Base-by-base conservation (phyloP, 345 rosid species). In the Chamaenerion angustifolium region DNA sequence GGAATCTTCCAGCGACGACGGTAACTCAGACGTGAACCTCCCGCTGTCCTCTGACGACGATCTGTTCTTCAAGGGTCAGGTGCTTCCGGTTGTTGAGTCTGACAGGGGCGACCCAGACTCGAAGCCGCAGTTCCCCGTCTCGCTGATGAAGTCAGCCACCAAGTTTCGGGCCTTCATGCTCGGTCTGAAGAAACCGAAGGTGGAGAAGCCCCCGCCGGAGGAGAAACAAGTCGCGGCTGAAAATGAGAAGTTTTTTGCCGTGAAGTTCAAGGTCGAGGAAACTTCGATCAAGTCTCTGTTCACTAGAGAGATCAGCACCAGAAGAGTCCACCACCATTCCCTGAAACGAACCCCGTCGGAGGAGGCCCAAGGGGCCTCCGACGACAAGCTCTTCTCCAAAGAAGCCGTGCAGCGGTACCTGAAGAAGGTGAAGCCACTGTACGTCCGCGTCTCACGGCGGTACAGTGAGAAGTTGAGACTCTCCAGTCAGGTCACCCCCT, bases 381-480 rank as follows among this genome's bases (percentile, higher is more conserved):
- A 63, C 48, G 67, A 67, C 43, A 68, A 64, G 60, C 57, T 35
- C 18, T 78, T 85, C 61, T 64, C 88, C 0, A 77, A 68, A 47
- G 76, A 78, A 21, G 79, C 71, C 64, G 68, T 92, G 88, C 89
- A 85, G 17, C 83, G 83, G 46, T 92, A 92, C 45, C 48, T 92
- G 45, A 84, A 84, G 69, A 92, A 92, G 60, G 96, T 92, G 11
- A 92, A 79, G 57, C 99, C 96, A 7, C 78, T 93, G 16, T 93
- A 93, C 64, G 56, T 93, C 31, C 66, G 85, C 40, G 95, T 84
- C 48, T 92, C 98, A 0, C 81, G 76, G 58, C 75, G 82, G 40
- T 83, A 83, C 72, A 76, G 68, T 0, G 88, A 85, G 35, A 89
- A 83, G 57, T 41, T 82, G 64, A 62, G 68, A 12, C 74, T 77